Percentiles rank a stretch among this genome's conserved stretches.
Conservation (phyloP, 495 filamentous ascomycete genomes). For the Penicillium desertorum region DNA sequence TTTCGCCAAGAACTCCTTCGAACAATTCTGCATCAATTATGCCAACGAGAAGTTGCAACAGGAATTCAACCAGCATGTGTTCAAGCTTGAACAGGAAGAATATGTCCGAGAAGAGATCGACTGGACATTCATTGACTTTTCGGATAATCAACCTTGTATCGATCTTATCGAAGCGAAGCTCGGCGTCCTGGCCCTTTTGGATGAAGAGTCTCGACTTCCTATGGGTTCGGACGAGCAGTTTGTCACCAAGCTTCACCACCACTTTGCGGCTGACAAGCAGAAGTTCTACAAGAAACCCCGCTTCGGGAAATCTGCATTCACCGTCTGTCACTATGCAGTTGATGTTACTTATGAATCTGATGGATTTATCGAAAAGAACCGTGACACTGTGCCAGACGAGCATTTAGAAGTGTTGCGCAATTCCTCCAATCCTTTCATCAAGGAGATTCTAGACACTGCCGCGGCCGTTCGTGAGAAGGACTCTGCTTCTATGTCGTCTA, state of each 20-base stretch:
- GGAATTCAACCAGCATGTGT: constrained; percentile 99
- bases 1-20: constrained; percentile 99
- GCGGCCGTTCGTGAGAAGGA: constrained; percentile 89
- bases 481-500: constrained; percentile 67
- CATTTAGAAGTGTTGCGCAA: constrained; percentile 88
- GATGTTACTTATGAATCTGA: constrained; percentile 99
- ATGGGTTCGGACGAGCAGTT: constrained; percentile 98
- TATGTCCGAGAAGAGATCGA: constrained; percentile 96
- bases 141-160: constrained; percentile 99
- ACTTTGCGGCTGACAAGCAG: constrained; percentile 87
- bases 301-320: constrained; percentile 97
- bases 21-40: constrained; percentile 99
- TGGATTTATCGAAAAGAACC: constrained; percentile 99
- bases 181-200: constrained; percentile 85
- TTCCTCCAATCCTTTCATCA: constrained; percentile 83
- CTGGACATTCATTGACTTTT: constrained; percentile 99
- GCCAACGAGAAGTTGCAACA: constrained; percentile 99
- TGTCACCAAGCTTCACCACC: constrained; percentile 94
- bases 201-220: constrained; percentile 93
- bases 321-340: constrained; percentile 97
- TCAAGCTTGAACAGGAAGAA: constrained; percentile 98
- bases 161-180: constrained; percentile 97
- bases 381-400: constrained; percentile 97
- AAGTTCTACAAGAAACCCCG: constrained; percentile 98
- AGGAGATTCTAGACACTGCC: constrained; percentile 80